Conservation (phyloP, 2,329 filamentous ascomycete species). For the Fusarium sterilihyphosum region DNA sequence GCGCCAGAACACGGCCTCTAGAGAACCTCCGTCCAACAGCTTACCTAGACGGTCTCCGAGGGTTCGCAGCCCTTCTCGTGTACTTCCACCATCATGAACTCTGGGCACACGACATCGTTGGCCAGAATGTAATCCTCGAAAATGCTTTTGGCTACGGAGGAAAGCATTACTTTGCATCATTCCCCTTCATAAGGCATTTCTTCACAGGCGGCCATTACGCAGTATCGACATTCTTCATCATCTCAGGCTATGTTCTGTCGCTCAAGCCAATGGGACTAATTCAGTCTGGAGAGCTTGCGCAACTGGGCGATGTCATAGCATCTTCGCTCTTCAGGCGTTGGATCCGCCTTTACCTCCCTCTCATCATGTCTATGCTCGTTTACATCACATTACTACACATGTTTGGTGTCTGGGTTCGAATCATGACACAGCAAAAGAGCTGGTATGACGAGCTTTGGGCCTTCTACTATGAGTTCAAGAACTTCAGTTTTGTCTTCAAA, state of each 20-base stretch:
- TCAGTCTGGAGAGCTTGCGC: constrained; percentile 53
- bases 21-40: constrained; percentile 60
- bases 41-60: constrained; percentile 71
- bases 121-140: constrained; percentile 57
- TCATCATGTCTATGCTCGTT: constrained; percentile 64
- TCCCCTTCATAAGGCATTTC: constrained; percentile 68
- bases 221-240: constrained; percentile 65
- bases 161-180: constrained; percentile 58
- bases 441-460: constrained; percentile 61
- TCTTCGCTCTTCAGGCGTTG: constrained; percentile 61
- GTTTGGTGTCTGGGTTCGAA: constrained; percentile 57
- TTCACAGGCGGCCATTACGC: constrained; percentile 71
- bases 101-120: constrained; percentile 61
- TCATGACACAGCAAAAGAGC: constrained; percentile 51
- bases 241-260: constrained; percentile 67
- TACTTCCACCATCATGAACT: constrained; percentile 70
- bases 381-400: constrained; percentile 63
- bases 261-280: constrained; percentile 60
- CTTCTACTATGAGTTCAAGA: constrained; percentile 68
- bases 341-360: constrained; percentile 60
- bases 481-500: constrained; percentile 74
- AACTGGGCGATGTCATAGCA: constrained; percentile 56
- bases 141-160: constrained; percentile 62
- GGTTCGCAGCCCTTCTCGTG: constrained; percentile 73
- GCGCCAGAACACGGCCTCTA: constrained; percentile 23